Evolutionary conservation across 371 early-diverging fungal genomes (phyloP), one percentile per base, ranked within the genome.

Genomic region (Zychaea mexicana): DNA sequence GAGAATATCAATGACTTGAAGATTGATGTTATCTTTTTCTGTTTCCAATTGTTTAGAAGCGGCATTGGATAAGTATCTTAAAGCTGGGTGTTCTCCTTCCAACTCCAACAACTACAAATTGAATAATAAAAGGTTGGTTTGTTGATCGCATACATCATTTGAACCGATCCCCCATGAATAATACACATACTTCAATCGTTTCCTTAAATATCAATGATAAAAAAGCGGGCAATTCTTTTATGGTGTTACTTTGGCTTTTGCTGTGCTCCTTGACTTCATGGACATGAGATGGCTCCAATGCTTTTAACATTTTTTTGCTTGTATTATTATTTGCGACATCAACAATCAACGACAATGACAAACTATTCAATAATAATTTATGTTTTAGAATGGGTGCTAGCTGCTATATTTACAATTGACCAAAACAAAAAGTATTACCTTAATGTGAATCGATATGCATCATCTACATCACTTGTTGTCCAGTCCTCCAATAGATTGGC

Each of bases 261-360:
- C 42, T 42, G 0, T 42, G 42, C 42, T 42, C 5, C 42, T 42
- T 1, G 42, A 42, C 42, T 42, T 42, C 42, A 42, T 42, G 3
- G 42, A 42, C 42, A 42, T 42, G 42, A 4, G 42, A 42, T 42
- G 3, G 42, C 15, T 15, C 42, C 42, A 42, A 42, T 5, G 2
- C 42, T 42, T 42, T 42, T 42, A 42, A 42, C 42, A 42, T 42
- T 42, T 42, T 42, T 42, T 42, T 42, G 42, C 42, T 42, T 42
- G 42, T 42, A 42, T 5, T 42, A 42, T 42, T 42, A 42, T 42
- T 42, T 2, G 42, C 7, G 15, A 42, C 42, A 42, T 42, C 42
- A 42, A 42, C 42, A 42, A 42, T 42, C 42, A 12, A 42, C n/a
- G 42, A 42, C 42, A 42, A 42, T 5, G 42, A 42, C 42, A 42